These are phyloP conservation scores for Xylaria bambusicola DNA, from an alignment of 495 filamentous ascomycete species.

Conservation along the genomic window DNA sequence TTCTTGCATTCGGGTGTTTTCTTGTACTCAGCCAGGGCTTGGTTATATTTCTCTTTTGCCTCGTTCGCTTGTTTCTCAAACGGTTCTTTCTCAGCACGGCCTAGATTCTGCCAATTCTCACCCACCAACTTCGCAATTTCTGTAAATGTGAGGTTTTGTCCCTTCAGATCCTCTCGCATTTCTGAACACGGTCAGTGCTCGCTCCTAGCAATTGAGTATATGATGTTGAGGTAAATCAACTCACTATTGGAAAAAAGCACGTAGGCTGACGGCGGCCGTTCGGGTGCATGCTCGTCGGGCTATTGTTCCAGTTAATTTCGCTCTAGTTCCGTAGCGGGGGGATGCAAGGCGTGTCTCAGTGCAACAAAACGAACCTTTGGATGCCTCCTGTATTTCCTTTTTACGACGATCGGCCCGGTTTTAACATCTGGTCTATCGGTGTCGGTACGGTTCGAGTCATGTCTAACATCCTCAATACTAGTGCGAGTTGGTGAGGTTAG, in stretches of 20 bases:
- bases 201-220: background rate
- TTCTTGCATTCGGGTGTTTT: slow-evolving; percentile 63
- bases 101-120: slow-evolving; percentile 74
- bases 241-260: slow-evolving; percentile 82
- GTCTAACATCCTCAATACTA: slow-evolving; percentile 39
- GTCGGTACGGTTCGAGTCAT: slow-evolving; percentile 36
- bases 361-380: slow-evolving; percentile 69
- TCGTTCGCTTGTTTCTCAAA: slow-evolving; percentile 68
- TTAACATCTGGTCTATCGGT: slow-evolving; percentile 34
- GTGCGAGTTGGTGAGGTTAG: slow-evolving; percentile 41
- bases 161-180: slow-evolving; percentile 72
- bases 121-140: slow-evolving; percentile 82
- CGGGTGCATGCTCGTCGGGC: slow-evolving; percentile 76
- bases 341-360: background rate
- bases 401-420: slow-evolving; percentile 42
- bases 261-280: slow-evolving; percentile 76
- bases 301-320: slow-evolving; percentile 31
- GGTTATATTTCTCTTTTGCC: slow-evolving; percentile 71
- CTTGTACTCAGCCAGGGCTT: slow-evolving; percentile 69
- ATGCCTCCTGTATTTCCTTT: slow-evolving; percentile 77
- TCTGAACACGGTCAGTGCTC: slow-evolving; percentile 42
- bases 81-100: slow-evolving; percentile 63
- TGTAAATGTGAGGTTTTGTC: slow-evolving; percentile 72
- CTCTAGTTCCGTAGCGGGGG: background rate
- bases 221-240: slow-evolving; percentile 24